These are phyloP conservation scores for Lepiota subincarnata DNA, from an alignment of 768 basidiomycete genomes.

Conservation along the genomic window DNA sequence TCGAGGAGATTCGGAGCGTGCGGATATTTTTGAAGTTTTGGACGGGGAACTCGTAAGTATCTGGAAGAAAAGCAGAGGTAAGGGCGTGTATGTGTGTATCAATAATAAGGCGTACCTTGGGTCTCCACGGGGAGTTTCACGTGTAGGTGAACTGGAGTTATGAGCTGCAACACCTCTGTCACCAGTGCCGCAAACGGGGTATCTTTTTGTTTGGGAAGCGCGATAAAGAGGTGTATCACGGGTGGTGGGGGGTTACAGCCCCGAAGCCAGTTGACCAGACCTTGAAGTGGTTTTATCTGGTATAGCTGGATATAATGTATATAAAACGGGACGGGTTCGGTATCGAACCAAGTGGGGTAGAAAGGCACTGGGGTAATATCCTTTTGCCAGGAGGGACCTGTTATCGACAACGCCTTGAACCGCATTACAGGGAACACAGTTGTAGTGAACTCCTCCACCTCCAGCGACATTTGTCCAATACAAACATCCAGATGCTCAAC, in stretches of 20 bases:
- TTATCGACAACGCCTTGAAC: constrained; percentile 1
- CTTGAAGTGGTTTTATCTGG: background rate
- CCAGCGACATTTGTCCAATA: background rate
- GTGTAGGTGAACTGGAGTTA: constrained; percentile 4
- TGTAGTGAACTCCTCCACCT: background rate
- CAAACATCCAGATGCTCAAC: background rate
- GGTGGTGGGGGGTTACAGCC: background rate
- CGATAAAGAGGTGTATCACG: background rate
- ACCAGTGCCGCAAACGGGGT: background rate
- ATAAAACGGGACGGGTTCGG: background rate
- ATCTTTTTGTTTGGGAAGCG: background rate
- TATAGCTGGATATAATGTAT: constrained; percentile 5
- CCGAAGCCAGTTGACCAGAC: background rate
- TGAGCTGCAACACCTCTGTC: background rate
- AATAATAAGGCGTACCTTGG: background rate
- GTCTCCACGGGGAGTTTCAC: background rate
- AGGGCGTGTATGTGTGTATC: background rate
- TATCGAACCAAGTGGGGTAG: background rate
- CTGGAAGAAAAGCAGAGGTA: background rate
- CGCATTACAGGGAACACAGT: background rate
- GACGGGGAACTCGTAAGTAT: background rate
- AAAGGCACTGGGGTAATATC: background rate
- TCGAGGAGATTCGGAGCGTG: constrained; percentile 1
- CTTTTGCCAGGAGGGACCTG: background rate
- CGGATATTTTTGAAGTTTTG: background rate